These are phyloP conservation scores for Volutella citrinella DNA, from an alignment of 2,329 filamentous ascomycete genomes.

Conservation along the genomic window DNA sequence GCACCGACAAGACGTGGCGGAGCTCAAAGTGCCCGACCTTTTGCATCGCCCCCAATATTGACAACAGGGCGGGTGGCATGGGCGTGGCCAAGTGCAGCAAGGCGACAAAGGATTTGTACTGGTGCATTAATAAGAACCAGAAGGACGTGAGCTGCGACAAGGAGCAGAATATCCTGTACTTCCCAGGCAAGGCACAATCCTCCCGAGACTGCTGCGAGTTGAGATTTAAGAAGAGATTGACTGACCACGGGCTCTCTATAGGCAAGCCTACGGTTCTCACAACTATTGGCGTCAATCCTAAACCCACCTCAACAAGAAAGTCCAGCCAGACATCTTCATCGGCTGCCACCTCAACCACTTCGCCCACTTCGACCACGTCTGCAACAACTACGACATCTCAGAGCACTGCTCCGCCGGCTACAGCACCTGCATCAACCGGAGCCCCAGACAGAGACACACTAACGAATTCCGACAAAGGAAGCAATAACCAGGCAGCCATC, in stretches of 20 bases:
- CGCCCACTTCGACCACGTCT: neutral
- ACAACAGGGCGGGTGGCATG: neutral
- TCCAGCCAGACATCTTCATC: too few relatives aligned
- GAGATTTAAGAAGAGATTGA: neutral
- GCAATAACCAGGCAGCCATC: neutral
- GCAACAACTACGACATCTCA: neutral
- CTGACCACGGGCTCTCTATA: neutral
- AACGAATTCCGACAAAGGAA: neutral
- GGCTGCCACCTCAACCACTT: too few relatives aligned
- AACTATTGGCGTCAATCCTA: neutral
- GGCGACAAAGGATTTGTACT: slow-evolving; percentile 1
- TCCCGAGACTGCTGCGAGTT: neutral
- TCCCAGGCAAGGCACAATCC: slow-evolving; percentile 1
- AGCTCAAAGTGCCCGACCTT: slow-evolving; percentile 2
- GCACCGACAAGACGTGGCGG: slow-evolving; percentile 3
- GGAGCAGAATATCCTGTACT: neutral
- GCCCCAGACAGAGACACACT: neutral
- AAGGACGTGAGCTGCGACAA: neutral
- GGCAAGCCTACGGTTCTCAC: neutral
- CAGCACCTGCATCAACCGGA: neutral
- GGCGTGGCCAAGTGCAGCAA: neutral
- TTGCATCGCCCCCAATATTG: slow-evolving; percentile 1
- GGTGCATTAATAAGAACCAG: slow-evolving; percentile 2
- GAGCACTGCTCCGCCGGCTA: neutral
- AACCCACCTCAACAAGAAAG: neutral